phyloP scores from a whole-genome alignment of 768 basidiomycete species.

The Trametes maxima region DNA sequence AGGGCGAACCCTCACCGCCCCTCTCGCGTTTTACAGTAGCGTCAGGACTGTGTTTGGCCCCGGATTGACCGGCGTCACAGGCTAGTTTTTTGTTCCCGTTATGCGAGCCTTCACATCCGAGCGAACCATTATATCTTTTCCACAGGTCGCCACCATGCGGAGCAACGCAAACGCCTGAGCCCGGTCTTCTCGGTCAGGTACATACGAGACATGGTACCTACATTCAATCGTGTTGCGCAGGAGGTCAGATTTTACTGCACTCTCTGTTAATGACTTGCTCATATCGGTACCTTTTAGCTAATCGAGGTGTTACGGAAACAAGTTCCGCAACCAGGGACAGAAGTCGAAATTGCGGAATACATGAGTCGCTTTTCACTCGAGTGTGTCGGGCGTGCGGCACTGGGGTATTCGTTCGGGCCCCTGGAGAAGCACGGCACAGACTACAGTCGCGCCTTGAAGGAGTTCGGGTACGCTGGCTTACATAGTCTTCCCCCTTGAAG shows the following conservation, averaged over 20 bases:
- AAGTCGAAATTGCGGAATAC: conserved; percentile 12
- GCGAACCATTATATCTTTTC: no score
- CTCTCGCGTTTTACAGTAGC: background rate
- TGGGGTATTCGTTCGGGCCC: conserved; percentile 11
- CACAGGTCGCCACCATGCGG: conserved; percentile 2
- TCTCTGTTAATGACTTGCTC: background rate
- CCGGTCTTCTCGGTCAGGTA: conserved; percentile 4
- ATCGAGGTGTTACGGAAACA: background rate
- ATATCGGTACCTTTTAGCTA: background rate
- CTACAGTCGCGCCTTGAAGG: conserved; percentile 15
- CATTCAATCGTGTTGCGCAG: conserved; percentile 1
- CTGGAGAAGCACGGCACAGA: conserved; percentile 13
- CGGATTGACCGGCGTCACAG: background rate
- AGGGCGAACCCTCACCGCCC: background rate
- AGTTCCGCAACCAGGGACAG: background rate
- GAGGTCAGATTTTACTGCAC: background rate
- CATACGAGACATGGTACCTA: background rate
- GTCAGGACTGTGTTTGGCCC: conserved; percentile 7
- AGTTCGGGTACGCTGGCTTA: conserved; percentile 4
- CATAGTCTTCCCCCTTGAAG: background rate
- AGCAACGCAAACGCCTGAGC: conserved; percentile 14
- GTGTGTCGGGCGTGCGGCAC: conserved; percentile 7
- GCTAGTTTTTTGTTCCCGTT: background rate
- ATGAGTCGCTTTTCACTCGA: conserved; percentile 12
- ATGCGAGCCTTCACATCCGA: background rate